Base-by-base conservation (phyloP, 2,329 filamentous ascomycete species). In the Apiospora phragmitis region DNA sequence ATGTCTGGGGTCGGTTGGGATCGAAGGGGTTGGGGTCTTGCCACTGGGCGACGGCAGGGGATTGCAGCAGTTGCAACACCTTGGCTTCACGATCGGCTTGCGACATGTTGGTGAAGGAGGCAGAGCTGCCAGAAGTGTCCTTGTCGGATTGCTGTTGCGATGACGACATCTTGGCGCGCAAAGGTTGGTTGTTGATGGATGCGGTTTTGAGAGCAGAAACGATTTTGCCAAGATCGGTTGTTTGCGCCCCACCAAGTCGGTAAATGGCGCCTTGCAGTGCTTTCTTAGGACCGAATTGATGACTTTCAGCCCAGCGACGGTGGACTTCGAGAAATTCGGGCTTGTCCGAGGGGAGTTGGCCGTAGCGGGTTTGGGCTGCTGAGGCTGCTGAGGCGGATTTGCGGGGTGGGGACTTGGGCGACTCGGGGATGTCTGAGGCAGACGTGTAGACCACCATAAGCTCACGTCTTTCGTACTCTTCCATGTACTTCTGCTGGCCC, bases 381-480 rank as follows among this genome's bases (percentile, higher is more conserved):
- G 65, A 43, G 18, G 43, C 42, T 73, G 72, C 73, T 70, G 47
- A 70, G 3, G 73, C 70, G 8, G 32, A 38, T 18, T 85, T 84
- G 9, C 76, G 79, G 1, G 79, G 78, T 0, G 88, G 88, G 16
- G 88, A 90, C 75, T 87, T 87, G 16, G 88, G 87, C 4, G 87
- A 86, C 2, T 84, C 81, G 1, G 88, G 88, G 66, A 90, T 89
- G 72, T 90, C 88, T 4, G 84, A 81, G 1, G 81, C 75, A 66
- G 86, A 84, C 1, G 85, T 85, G 75, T 91, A 91, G 62, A 90
- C 82, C n/a, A 83, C 87, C 86, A 92, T 89, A 43, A 92, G 83
- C 75, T 90, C 89, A 14, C 83, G 83, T 65, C 85, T 85, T 76
- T 91, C 89, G 35, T 89, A 86, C 65, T 88, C 84, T 8, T 84